Evolutionary conservation across 768 basidiomycete genomes (phyloP).

Genomic region (Tricholoma bakamatsutake): DNA sequence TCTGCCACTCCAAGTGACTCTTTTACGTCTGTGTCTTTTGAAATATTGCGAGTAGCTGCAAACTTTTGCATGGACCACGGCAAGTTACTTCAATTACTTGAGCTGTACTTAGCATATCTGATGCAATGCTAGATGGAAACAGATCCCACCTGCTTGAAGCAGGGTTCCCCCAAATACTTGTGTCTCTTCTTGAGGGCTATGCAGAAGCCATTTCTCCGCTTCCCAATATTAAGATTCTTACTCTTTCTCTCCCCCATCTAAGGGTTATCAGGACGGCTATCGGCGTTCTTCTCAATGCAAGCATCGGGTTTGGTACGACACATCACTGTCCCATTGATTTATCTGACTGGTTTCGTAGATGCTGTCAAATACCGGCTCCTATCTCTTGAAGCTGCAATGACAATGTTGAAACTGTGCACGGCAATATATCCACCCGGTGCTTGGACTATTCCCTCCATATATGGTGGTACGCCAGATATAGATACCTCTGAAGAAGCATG

Average conservation of each 20-base stretch:
- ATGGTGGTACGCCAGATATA: slow-evolving; percentile 18
- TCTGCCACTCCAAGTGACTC: slow-evolving; percentile 36
- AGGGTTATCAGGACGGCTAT: slow-evolving; percentile 72
- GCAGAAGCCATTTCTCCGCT: slow-evolving; percentile 38
- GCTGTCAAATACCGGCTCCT: slow-evolving; percentile 63
- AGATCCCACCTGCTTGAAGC: slow-evolving; percentile 65
- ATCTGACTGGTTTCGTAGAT: slow-evolving; percentile 36
- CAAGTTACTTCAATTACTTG: slow-evolving; percentile 22
- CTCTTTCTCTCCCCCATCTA: slow-evolving; percentile 56
- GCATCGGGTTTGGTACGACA: slow-evolving; percentile 65
- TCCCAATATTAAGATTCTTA: slow-evolving; percentile 33
- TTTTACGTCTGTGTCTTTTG: slow-evolving; percentile 50
- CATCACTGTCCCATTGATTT: neutral
- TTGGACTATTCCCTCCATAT: slow-evolving; percentile 39
- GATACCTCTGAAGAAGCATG: slow-evolving; percentile 46
- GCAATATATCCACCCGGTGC: slow-evolving; percentile 69
- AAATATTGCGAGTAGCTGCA: slow-evolving; percentile 72
- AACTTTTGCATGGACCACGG: slow-evolving; percentile 86
- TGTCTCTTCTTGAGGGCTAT: slow-evolving; percentile 67
- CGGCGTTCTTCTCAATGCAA: slow-evolving; percentile 74
- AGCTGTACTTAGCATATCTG: slow-evolving; percentile 1
- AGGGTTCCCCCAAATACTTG: slow-evolving; percentile 59
- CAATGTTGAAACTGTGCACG: slow-evolving; percentile 60
- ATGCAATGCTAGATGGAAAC: slow-evolving; percentile 56
- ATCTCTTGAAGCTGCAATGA: slow-evolving; percentile 61